phyloP scores from a whole-genome alignment of 192 early-diverging fungal species.

The Entomortierella parvispora region DNA sequence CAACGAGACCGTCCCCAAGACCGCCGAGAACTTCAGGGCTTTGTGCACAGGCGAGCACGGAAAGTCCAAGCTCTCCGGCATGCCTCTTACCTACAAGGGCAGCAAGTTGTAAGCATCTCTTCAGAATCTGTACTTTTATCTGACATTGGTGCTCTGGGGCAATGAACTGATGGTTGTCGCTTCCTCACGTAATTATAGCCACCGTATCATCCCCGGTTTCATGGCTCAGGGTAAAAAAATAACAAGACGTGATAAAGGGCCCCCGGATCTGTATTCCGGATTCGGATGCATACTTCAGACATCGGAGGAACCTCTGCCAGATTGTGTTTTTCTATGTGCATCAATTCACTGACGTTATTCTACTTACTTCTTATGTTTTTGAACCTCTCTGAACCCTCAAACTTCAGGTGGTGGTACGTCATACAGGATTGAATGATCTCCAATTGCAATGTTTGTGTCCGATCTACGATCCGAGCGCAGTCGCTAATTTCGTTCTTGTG shows the following conservation, averaged over 20 bases:
- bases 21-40: conserved; percentile 93
- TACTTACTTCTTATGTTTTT: too few species aligned
- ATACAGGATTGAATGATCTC: neutral
- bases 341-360: too few species aligned
- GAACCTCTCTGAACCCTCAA: too few species aligned
- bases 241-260: too few species aligned
- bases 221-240: conserved; percentile 62
- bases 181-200: conserved; percentile 33
- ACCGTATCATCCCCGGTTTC: conserved; percentile 68
- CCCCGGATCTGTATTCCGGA: too few species aligned
- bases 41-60: conserved; percentile 74
- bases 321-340: too few species aligned
- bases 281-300: too few species aligned
- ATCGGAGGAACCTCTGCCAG: neutral
- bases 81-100: conserved; percentile 69
- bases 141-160: too few species aligned
- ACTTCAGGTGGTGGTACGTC: conserved; percentile 44
- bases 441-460: neutral
- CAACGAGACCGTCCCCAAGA: conserved; percentile 88
- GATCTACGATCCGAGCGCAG: neutral
- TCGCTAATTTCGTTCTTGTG: neutral
- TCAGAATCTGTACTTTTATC: neutral
- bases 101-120: conserved; percentile 57
- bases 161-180: neutral
- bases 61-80: conserved; percentile 61